Evolutionary conservation across 805 yeast genomes (phyloP).

Genomic region (Candida ponderosae): DNA sequence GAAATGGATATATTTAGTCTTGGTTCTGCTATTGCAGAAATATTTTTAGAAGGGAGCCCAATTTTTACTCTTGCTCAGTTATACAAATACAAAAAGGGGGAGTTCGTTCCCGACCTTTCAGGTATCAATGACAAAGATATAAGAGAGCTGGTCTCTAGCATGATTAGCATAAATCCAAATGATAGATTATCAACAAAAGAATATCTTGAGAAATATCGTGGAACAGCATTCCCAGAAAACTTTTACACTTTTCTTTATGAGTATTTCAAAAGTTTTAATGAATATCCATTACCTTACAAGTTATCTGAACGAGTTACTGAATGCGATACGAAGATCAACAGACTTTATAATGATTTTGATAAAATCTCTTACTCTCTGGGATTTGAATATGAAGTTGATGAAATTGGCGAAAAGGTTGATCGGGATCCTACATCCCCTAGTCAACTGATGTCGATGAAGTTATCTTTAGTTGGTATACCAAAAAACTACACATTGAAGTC

Average conservation of each 20-base stretch:
- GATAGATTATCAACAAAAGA: conserved; percentile 49
- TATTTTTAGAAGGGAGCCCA: conserved; percentile 81
- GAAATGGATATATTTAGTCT: conserved; percentile 78
- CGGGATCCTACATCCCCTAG: conserved; percentile 3
- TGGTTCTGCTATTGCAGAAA: conserved; percentile 88
- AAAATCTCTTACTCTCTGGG: conserved; percentile 34
- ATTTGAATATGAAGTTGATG: conserved; percentile 20
- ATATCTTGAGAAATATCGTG: conserved; percentile 43
- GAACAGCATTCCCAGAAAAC: conserved; percentile 51
- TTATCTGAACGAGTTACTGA: conserved; percentile 26
- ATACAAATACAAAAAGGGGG: conserved; percentile 70
- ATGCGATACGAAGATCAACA: conserved; percentile 51
- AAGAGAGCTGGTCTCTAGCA: conserved; percentile 46
- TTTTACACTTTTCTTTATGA: conserved; percentile 66
- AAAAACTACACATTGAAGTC: conserved; percentile 35
- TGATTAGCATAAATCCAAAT: conserved; percentile 59
- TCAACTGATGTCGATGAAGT: conserved; percentile 25
- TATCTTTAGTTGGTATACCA: conserved; percentile 46
- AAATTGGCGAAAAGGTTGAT: conserved; percentile 1
- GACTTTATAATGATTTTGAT: conserved; percentile 52
- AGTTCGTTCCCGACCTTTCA: conserved; percentile 55
- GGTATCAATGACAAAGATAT: conserved; percentile 44
- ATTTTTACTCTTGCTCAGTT: conserved; percentile 81
- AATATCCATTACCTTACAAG: conserved; percentile 8
- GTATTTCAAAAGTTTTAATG: conserved; percentile 42